A percentile compares a stretch with the other conserved stretches of the same genome.
phyloP scores from a whole-genome alignment of 129 eudicot species.

The Centrapalus pauciflorus region DNA sequence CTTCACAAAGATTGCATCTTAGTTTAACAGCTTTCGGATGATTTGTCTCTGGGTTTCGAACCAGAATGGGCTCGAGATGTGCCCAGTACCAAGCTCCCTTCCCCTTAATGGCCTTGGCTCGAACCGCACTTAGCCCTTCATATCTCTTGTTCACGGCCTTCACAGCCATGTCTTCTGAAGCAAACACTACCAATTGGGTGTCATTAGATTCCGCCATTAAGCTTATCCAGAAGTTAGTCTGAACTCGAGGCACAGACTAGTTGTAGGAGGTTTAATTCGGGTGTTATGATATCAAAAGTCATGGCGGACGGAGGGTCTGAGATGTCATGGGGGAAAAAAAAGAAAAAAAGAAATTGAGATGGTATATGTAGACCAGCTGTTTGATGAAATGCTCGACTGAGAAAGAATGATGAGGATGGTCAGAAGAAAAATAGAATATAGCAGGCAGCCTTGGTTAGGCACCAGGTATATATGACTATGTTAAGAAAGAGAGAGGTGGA shows the following conservation, averaged over 20 bases:
- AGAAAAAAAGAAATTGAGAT: too few relatives aligned
- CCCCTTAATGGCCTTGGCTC: conserved; percentile 60
- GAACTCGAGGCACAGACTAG: not conserved
- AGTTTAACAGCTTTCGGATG: conserved; percentile 66
- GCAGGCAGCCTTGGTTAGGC: too few relatives aligned
- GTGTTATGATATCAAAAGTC: conserved; percentile 7
- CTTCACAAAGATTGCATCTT: conserved; percentile 50
- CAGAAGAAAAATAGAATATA: conserved; percentile 26
- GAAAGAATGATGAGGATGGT: conserved; percentile 17
- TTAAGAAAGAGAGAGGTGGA: conserved; percentile 13
- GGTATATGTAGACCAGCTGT: conserved; percentile 22
- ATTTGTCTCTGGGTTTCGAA: conserved; percentile 41
- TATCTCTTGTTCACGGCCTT: conserved; percentile 52
- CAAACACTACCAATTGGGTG: conserved; percentile 22
- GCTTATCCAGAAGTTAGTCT: too few relatives aligned
- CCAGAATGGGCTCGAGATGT: conserved; percentile 59
- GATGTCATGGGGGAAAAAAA: conserved; percentile 4
- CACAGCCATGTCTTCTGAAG: conserved; percentile 37
- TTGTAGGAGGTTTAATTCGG: conserved; percentile 7
- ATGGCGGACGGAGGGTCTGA: conserved; percentile 16
- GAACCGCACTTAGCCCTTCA: conserved; percentile 50
- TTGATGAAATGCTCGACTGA: conserved; percentile 33
- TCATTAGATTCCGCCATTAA: conserved; percentile 42
- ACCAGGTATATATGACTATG: conserved; percentile 10
- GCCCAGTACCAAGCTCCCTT: conserved; percentile 91